Evolutionary conservation across 2,329 filamentous ascomycete species (phyloP).

Genomic region (Aspergillus fumigatiaffinis): DNA sequence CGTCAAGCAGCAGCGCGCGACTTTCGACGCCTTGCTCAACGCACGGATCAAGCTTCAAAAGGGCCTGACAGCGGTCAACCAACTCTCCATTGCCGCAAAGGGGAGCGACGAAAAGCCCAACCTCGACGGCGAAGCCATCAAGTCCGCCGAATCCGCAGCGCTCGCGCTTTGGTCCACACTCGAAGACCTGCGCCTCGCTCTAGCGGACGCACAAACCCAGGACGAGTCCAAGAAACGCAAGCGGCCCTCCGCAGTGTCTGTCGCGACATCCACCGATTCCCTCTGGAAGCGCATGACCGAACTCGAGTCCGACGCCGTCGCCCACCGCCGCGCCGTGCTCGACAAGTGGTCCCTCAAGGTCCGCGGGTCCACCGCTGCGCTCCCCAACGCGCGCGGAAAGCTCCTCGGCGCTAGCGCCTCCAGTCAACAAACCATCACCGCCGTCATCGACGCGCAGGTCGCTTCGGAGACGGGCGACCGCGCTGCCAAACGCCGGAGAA

Average conservation of each 20-base stretch:
- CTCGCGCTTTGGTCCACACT: slow-evolving; percentile 77
- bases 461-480: slow-evolving; percentile 37
- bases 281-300: slow-evolving; percentile 70
- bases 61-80: slow-evolving; percentile 76
- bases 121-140: slow-evolving; percentile 48
- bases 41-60: slow-evolving; percentile 91
- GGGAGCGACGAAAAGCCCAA: slow-evolving; percentile 37
- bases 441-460: slow-evolving; percentile 43
- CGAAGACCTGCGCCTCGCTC: slow-evolving; percentile 39
- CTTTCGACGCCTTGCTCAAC: slow-evolving; percentile 85
- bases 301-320: slow-evolving; percentile 57
- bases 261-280: slow-evolving; percentile 54
- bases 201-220: slow-evolving; percentile 35
- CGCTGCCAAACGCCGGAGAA: slow-evolving; percentile 29
- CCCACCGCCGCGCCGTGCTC: slow-evolving; percentile 66
- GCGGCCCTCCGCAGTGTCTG: slow-evolving; percentile 46
- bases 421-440: slow-evolving; percentile 49
- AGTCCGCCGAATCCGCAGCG: slow-evolving; percentile 80
- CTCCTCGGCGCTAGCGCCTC: slow-evolving; percentile 53
- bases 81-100: slow-evolving; percentile 51
- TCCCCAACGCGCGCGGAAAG: slow-evolving; percentile 56
- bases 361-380: slow-evolving; percentile 48
- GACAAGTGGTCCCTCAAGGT: slow-evolving; percentile 90
- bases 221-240: slow-evolving; percentile 44
- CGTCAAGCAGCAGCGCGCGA: slow-evolving; percentile 77